phyloP scores from a whole-genome alignment of 2,329 filamentous ascomycete species.

The Thelonectria discophora region DNA sequence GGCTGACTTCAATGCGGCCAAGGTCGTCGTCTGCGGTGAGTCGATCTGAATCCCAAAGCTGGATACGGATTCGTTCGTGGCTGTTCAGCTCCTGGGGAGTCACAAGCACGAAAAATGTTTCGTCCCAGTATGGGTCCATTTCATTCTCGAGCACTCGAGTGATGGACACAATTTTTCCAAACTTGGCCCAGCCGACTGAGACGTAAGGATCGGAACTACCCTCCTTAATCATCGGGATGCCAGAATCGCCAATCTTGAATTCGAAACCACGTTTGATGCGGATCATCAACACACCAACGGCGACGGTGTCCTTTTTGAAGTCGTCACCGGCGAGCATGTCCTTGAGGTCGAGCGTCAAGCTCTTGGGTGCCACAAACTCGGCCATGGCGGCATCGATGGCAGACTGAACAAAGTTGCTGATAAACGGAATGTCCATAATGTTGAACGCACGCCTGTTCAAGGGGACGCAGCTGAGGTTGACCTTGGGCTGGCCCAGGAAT shows the following conservation, averaged over 20 bases:
- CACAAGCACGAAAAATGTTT: conserved; percentile 74
- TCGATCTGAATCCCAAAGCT: conserved; percentile 80
- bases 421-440: conserved; percentile 78
- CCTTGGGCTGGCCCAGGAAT: conserved; percentile 78
- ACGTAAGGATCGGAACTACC: conserved; percentile 77
- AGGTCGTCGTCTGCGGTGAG: conserved; percentile 78
- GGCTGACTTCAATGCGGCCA: conserved; percentile 74
- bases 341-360: conserved; percentile 76
- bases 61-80: conserved; percentile 72
- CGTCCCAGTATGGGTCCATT: conserved; percentile 75
- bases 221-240: conserved; percentile 64
- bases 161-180: conserved; percentile 68
- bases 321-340: conserved; percentile 82
- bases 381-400: conserved; percentile 77
- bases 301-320: conserved; percentile 77
- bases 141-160: conserved; percentile 72
- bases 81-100: conserved; percentile 77
- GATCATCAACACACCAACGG: conserved; percentile 71
- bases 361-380: conserved; percentile 80
- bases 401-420: conserved; percentile 78
- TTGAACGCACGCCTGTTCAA: conserved; percentile 75
- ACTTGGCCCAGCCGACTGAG: conserved; percentile 79
- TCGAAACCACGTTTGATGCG: conserved; percentile 72
- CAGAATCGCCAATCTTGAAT: conserved; percentile 76
- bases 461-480: conserved; percentile 74